Evolutionary conservation across 306 rosid species (phyloP).

Genomic region (Dalbergia cochinchinensis): DNA sequence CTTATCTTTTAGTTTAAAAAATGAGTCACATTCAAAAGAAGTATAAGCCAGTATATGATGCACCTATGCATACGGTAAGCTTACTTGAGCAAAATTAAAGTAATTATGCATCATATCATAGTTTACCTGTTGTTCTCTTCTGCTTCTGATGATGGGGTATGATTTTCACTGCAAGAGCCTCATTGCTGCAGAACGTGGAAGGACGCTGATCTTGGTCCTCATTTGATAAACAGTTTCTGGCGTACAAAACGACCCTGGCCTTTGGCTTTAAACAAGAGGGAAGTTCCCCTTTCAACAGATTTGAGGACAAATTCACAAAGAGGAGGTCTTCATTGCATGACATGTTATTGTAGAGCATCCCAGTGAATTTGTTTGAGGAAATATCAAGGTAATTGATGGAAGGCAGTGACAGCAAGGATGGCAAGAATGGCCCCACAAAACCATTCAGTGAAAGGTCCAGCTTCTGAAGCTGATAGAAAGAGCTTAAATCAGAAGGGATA

Average conservation of each 20-base stretch:
- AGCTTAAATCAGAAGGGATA: slow-evolving; percentile 62
- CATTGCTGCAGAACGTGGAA: slow-evolving; percentile 67
- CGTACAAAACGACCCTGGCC: slow-evolving; percentile 52
- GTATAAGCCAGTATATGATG: no score
- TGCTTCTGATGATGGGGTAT: slow-evolving; percentile 53
- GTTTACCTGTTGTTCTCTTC: slow-evolving; percentile 21
- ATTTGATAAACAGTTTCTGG: slow-evolving; percentile 71
- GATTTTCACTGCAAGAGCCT: slow-evolving; percentile 87
- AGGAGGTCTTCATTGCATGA: slow-evolving; percentile 74
- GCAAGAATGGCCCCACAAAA: slow-evolving; percentile 80
- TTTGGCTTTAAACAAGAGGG: slow-evolving; percentile 71
- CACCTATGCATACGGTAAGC: no score
- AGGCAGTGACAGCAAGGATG: slow-evolving; percentile 72
- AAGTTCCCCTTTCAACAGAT: slow-evolving; percentile 80
- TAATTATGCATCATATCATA: no score
- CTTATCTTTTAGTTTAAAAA: no score
- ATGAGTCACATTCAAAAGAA: no score
- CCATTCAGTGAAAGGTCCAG: slow-evolving; percentile 79
- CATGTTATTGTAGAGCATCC: slow-evolving; percentile 65
- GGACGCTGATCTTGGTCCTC: slow-evolving; percentile 63
- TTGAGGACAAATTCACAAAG: slow-evolving; percentile 81
- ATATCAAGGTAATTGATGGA: slow-evolving; percentile 76
- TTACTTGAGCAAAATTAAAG: no score
- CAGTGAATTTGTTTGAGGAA: slow-evolving; percentile 80
- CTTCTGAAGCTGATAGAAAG: slow-evolving; percentile 73